phyloP scores from a whole-genome alignment of 2,329 filamentous ascomycete genomes.

The Aspergillus ochraceus region DNA sequence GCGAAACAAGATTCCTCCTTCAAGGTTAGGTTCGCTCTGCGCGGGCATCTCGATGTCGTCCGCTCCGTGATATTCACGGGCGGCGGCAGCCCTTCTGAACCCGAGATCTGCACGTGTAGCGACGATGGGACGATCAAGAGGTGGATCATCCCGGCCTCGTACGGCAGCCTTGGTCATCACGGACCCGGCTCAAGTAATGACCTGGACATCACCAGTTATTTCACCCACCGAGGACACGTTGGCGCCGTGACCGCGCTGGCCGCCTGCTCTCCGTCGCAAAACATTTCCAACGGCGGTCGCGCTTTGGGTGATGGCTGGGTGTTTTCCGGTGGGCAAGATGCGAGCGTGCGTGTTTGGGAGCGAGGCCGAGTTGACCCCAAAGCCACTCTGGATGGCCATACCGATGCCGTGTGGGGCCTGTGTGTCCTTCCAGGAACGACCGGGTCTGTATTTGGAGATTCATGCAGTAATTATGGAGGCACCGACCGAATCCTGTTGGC shows the following conservation, averaged over 20 bases:
- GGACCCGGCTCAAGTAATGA: constrained; percentile 65
- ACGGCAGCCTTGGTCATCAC: constrained; percentile 61
- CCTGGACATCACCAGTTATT: constrained; percentile 88
- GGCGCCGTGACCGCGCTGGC: constrained; percentile 85
- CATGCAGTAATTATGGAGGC: constrained; percentile 70
- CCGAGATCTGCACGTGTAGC: constrained; percentile 92
- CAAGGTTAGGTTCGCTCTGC: constrained; percentile 87
- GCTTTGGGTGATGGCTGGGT: constrained; percentile 95
- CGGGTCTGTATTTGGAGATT: constrained; percentile 74
- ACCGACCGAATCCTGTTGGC: constrained; percentile 86
- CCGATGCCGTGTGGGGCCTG: constrained; percentile 92
- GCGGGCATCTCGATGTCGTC: constrained; percentile 91
- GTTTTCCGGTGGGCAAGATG: constrained; percentile 94
- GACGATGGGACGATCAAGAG: constrained; percentile 96
- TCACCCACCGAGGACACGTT: constrained; percentile 92
- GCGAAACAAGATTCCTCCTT: constrained; percentile 73
- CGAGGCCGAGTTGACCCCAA: constrained; percentile 92
- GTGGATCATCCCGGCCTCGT: constrained; percentile 86
- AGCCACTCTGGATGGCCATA: constrained; percentile 89
- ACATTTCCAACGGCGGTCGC: constrained; percentile 84
- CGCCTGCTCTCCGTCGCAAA: constrained; percentile 82
- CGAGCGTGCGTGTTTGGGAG: constrained; percentile 93
- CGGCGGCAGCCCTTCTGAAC: constrained; percentile 90
- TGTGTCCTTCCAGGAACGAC: constrained; percentile 86
- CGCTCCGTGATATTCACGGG: constrained; percentile 95